phyloP scores from a whole-genome alignment of 371 early-diverging fungal species.

The Gilbertella persicaria region DNA sequence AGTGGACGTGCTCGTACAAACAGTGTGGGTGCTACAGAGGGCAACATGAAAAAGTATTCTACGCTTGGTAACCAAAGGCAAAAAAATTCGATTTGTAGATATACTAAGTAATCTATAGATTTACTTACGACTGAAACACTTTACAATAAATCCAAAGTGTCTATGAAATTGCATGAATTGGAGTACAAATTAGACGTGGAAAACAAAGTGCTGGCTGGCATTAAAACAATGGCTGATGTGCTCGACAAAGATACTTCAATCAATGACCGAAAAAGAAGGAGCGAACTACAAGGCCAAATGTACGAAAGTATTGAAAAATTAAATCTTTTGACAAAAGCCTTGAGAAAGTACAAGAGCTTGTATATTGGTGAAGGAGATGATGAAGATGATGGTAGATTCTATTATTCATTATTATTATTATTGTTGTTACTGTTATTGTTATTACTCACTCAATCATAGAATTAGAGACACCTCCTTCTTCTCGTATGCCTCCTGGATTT shows the following conservation, averaged over 20 bases:
- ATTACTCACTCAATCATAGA: no score
- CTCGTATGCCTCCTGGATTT: constrained; percentile 64
- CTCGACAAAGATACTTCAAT: constrained; percentile 41
- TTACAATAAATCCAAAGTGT: constrained; percentile 84
- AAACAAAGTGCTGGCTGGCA: constrained; percentile 83
- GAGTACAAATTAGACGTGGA: constrained; percentile 91
- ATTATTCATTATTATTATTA: constrained; percentile 1
- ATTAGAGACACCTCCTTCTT: constrained; percentile 50
- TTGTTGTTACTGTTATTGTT: no score
- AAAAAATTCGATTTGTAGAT: not conserved
- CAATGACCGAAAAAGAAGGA: constrained; percentile 57
- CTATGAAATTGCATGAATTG: constrained; percentile 83
- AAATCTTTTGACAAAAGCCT: constrained; percentile 74
- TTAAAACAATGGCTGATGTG: constrained; percentile 59
- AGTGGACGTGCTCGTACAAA: constrained; percentile 25
- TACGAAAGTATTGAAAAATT: constrained; percentile 84
- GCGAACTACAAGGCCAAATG: constrained; percentile 69
- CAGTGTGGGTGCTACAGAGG: constrained; percentile 19
- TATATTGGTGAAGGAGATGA: constrained; percentile 75
- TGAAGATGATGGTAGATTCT: constrained; percentile 39
- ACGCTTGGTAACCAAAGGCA: constrained; percentile 36
- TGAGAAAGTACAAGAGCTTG: constrained; percentile 83
- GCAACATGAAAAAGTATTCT: constrained; percentile 37
- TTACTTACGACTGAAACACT: constrained; percentile 74
- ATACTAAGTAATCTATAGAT: constrained; percentile 35